A percentile compares a stretch with the other conserved stretches of the same genome.
These are phyloP conservation scores for Phlyctochytrium arcticum DNA, from an alignment of 192 early-diverging fungal species.

Conservation along the genomic window DNA sequence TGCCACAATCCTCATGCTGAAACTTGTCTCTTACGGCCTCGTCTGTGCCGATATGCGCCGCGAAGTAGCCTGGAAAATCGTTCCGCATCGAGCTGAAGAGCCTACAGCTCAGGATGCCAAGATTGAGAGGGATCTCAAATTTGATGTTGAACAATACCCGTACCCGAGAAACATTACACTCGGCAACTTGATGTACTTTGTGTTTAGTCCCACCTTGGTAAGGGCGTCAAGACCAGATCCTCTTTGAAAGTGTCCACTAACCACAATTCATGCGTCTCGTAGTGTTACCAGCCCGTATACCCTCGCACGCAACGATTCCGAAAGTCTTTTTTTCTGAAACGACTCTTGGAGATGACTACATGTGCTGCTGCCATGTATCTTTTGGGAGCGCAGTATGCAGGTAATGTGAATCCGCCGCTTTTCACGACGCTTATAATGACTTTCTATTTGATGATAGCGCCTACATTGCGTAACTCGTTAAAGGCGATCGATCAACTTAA, in stretches of 20 bases:
- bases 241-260: not conserved
- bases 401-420: too few species aligned
- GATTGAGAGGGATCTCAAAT: not conserved
- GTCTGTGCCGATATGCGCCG: constrained; percentile 73
- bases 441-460: constrained; percentile 24
- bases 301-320: constrained; percentile 66
- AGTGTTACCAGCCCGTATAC: constrained; percentile 82
- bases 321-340: constrained; percentile 72
- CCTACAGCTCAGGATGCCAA: not conserved
- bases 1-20: constrained; percentile 70
- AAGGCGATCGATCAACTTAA: constrained; percentile 65
- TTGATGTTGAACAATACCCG: not conserved
- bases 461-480: constrained; percentile 74
- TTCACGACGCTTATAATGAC: too few species aligned
- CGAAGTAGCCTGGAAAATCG: not conserved
- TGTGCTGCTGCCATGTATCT: constrained; percentile 73
- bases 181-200: constrained; percentile 67
- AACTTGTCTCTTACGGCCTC: constrained; percentile 73
- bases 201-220: constrained; percentile 72
- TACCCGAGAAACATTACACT: constrained; percentile 74
- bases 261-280: not conserved
- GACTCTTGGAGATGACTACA: constrained; percentile 66
- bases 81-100: not conserved
- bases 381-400: constrained; percentile 42
- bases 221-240: not conserved